A percentile compares a stretch with the other conserved stretches of the same genome.
These are phyloP conservation scores for Sanghuangporus weigelae DNA, from an alignment of 1,284 basidiomycete species.

Conservation along the genomic window DNA sequence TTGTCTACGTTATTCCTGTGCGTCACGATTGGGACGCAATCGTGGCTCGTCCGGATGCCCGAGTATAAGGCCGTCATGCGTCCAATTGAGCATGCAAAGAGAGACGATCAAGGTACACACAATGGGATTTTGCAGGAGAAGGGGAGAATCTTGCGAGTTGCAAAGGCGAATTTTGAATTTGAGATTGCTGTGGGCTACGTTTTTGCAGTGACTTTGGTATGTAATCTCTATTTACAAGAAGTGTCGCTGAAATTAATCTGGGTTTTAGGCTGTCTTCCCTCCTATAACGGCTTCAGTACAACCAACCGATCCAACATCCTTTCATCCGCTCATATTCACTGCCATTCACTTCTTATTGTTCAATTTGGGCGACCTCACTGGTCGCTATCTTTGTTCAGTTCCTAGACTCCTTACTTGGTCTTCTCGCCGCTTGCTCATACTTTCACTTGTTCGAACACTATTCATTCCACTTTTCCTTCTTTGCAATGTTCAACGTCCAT, in stretches of 20 bases:
- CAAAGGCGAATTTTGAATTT: slow-evolving; percentile 60
- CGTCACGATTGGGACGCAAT: slow-evolving; percentile 44
- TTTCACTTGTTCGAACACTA: slow-evolving; percentile 66
- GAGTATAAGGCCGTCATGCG: slow-evolving; percentile 50
- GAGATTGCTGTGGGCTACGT: slow-evolving; percentile 73
- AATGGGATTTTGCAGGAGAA: slow-evolving; percentile 31
- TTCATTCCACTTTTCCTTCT: slow-evolving; percentile 83
- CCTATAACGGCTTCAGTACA: slow-evolving; percentile 75
- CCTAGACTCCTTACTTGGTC: slow-evolving; percentile 65
- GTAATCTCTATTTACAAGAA: slow-evolving; percentile 24
- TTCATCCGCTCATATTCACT: slow-evolving; percentile 63
- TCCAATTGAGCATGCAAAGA: slow-evolving; percentile 31
- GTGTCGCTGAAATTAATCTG: slow-evolving; percentile 1
- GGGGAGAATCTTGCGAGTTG: slow-evolving; percentile 46
- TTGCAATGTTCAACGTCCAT: slow-evolving; percentile 67
- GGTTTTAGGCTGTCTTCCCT: slow-evolving; percentile 72
- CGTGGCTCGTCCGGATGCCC: slow-evolving; percentile 52
- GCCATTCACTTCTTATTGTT: slow-evolving; percentile 71
- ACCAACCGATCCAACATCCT: slow-evolving; percentile 49
- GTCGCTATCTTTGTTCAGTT: slow-evolving; percentile 69
- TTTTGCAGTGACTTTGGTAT: slow-evolving; percentile 76
- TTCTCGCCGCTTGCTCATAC: slow-evolving; percentile 48
- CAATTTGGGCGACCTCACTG: slow-evolving; percentile 72
- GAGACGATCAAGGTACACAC: slow-evolving; percentile 21
- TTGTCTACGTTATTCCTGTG: slow-evolving; percentile 63